phyloP scores from a whole-genome alignment of 169 alveolate genomes.

The Miamiensis avidus region DNA sequence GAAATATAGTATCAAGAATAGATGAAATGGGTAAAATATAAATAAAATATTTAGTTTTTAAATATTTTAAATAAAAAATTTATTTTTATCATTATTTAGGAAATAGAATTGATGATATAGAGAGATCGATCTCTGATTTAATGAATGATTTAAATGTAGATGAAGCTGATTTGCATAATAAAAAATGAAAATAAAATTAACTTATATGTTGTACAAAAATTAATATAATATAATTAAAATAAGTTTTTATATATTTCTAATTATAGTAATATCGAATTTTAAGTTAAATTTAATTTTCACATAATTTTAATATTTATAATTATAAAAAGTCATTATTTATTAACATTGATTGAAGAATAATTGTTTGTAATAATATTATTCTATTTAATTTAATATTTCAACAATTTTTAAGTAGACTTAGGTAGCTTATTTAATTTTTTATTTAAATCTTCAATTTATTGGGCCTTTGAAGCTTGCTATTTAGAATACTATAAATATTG shows the following conservation, averaged over 20 bases:
- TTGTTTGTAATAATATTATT: background rate
- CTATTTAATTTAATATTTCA: background rate
- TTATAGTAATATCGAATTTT: too few species aligned
- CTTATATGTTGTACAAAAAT: too few species aligned
- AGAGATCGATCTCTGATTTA: conserved; percentile 34
- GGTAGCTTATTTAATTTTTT: conserved; percentile 17
- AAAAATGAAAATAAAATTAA: background rate
- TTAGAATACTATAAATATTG: background rate
- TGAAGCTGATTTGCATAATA: conserved; percentile 20
- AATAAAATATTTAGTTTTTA: background rate
- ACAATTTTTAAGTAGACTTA: background rate
- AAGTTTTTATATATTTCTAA: too few species aligned
- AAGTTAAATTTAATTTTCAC: too few species aligned
- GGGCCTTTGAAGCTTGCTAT: background rate
- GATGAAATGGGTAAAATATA: conserved; percentile 46
- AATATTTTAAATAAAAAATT: background rate
- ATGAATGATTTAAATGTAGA: conserved; percentile 40
- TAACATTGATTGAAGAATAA: too few species aligned
- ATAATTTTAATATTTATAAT: too few species aligned
- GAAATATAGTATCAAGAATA: conserved; percentile 35
- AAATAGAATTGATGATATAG: conserved; percentile 44
- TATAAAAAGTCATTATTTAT: too few species aligned
- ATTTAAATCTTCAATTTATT: conserved; percentile 8
- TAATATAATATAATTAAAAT: too few species aligned
- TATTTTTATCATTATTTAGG: conserved; percentile 14